Evolutionary conservation across 1,139 yeast species (phyloP), one percentile per base, ranked within the genome.

Genomic region (Meyerozyma elateridarum): DNA sequence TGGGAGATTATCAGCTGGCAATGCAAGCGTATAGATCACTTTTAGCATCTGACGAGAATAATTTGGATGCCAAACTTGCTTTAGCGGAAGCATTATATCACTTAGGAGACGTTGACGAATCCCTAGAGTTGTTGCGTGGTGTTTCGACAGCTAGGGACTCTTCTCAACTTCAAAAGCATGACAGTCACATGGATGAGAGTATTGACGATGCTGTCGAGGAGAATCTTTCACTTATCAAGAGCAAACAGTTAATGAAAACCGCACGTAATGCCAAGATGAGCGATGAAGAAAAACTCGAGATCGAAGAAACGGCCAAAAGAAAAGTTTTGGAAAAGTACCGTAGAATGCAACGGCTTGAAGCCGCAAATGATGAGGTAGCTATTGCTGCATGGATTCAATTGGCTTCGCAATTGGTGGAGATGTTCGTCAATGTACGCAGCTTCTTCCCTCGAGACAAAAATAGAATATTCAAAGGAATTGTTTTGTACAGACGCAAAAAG

Each of bases 11-110:
- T 41, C 70, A 62, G 11, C 74, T 76, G 29, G 96, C 98, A 0
- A 81, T 75, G 42, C 63, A 64, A 15, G 78, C 84, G 2, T 87
- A 79, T 50, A 61, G 63, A 28, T 61, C 70, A 5, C 73, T 87
- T 2, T 54, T 85, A 11, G 67, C 66, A 14, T 53, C 61, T 25
- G 84, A 79, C 6, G 83, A 85, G 0, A 64, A 68, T 9, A 80
- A 85, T 46, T 59, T 84, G 25, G 95, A 88, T 40, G 73, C 80
- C 8, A 77, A 83, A 47, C 66, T 88, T 21, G 82, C 85, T 0
- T 62, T 91, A 17, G 95, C 94, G 0, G 97, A 91, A 55, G 76
- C 88, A 1, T 74, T 79, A 37, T 85, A 79, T 41, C 78, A 78
- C 42, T 61, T 82, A n/a, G 85, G 82, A 14, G 81, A 84, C 30